A percentile compares a stretch with the other conserved stretches of the same genome.
These are phyloP conservation scores for Vickermania ingenoplastis DNA, from an alignment of 208 protist genomes.

Conservation along the genomic window DNA sequence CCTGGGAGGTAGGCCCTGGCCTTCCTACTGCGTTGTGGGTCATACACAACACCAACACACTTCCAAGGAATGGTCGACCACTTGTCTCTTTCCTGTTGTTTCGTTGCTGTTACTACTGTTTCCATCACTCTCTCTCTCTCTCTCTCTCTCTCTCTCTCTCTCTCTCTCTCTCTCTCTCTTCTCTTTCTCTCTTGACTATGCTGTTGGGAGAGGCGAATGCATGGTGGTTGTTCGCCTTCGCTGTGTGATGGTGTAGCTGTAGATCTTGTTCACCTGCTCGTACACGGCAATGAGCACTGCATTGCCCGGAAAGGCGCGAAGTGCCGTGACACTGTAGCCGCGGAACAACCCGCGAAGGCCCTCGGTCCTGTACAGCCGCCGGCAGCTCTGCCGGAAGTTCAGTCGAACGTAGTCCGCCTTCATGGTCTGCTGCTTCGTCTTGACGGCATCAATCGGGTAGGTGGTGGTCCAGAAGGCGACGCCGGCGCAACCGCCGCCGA, in stretches of 20 bases:
- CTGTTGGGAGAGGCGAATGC: too few species aligned
- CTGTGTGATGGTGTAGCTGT: conserved; percentile 7
- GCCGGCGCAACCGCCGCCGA: conserved; percentile 81
- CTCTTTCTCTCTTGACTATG: too few species aligned
- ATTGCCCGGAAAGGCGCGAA: conserved; percentile 88
- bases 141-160: too few species aligned
- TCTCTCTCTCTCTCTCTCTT: too few species aligned
- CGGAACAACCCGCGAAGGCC: conserved; percentile 78
- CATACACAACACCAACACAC: too few species aligned
- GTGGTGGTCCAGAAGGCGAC: conserved; percentile 86
- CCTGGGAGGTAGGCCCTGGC: too few species aligned
- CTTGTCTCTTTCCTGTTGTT: too few species aligned
- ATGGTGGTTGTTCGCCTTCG: too few species aligned
- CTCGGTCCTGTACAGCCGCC: conserved; percentile 71
- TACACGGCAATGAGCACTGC: conserved; percentile 86
- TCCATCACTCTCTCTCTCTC: too few species aligned
- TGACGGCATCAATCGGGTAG: conserved; percentile 85
- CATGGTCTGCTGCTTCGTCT: conserved; percentile 87
- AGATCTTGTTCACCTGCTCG: conserved; percentile 69
- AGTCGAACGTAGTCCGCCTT: conserved; percentile 70
- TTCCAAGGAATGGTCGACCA: too few species aligned
- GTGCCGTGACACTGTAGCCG: conserved; percentile 76
- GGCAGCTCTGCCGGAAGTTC: conserved; percentile 60
- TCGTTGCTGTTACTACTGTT: too few species aligned
- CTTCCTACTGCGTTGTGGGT: too few species aligned